Base-by-base conservation (phyloP, 805 yeast species). In the Myxozyma melibiosi region DNA sequence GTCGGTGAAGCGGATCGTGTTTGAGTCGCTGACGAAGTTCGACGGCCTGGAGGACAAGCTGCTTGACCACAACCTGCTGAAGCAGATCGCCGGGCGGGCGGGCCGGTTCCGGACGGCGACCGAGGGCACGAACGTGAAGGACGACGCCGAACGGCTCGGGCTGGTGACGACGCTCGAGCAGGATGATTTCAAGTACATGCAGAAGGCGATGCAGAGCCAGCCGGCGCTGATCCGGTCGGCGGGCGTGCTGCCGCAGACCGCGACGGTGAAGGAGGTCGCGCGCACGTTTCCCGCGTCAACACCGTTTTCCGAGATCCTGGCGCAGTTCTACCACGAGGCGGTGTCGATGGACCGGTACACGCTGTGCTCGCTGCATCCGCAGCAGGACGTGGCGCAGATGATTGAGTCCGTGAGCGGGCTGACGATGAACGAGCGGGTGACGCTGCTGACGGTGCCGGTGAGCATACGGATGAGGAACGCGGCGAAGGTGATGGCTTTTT, bases 61-160 rank as follows among this genome's bases (percentile, higher is more conserved):
- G 1, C 70, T 94, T 30, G 75, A 86, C 0, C 72, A 79, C 3
- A 86, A 96, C 0, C 84, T 84, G 54, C 79, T 86, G 28, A 91
- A 90, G 70, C 99, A 94, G 70, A 92, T 94, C 59, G 97, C 94
- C 3, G 99, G 99, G 1, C 78, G 99, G 61, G 99, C 99, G 0
- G 99, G 99, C 1, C 74, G 99, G 59, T 94, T 75, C 8, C 70
- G 50, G 4, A 22, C 41, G 16, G 46, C 35, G 3, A 25, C 8
- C 16, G 34, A 27, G 35, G 28, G 27, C 16, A n/a, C n/a, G 14
- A 6, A 50, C 46, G 33, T 45, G 31, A 20, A 35, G 38, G 42
- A 53, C 35, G 20, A 49, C n/a, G 18, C 25, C 11, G 22, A 55
- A 46, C 8, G 61, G 57, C 16, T 59, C 61, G 53, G 69, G 51